Base-by-base conservation (phyloP, 2,329 filamentous ascomycete species). In the Neonectria neomacrospora region DNA sequence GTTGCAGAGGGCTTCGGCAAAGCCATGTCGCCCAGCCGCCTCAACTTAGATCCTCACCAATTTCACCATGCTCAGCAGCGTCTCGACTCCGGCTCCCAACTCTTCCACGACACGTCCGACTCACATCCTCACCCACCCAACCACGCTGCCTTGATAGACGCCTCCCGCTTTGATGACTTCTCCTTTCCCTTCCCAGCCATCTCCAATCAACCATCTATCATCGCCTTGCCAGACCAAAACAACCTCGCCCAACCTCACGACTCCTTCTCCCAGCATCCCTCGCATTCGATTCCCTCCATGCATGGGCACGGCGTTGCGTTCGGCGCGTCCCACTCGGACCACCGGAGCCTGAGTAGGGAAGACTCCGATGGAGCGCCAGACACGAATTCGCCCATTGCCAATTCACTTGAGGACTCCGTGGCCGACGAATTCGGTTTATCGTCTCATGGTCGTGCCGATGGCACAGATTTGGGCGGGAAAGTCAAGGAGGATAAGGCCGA, bases 351-450 rank as follows among this genome's bases (percentile, higher is more conserved):
- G 10, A 76, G 73, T 54, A 67, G 76, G 51, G 82, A 82, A 26
- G 77, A 71, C 1, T 83, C 84, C 5, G 85, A 85, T 26, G 80
- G 74, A 48, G 81, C 78, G 44, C 80, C 76, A 26, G 81, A 80
- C 42, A 80, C 78, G 59, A 79, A 76, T 34, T 80, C 80, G 1
- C 81, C 80, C 32, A 78, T 78, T 16, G 78, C 77, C 41, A 83
- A 83, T 64, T 80, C 82, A 2, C 73, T 87, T 51, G 86, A 86
- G 48, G 86, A 88, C 59, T 77, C 82, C 23, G 78, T 83, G 58
- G 80, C 82, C 5, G 87, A 90, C 72, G 88, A 90, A 54, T 89
- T 90, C 67, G 86, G 85, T 10, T 75, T 88, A 37, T 79, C 81
- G 18, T 79, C 78, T 37, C 78, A 79, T 48, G 79, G 77, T 18